Evolutionary conservation across 352 stramenopile species (phyloP).

Genomic region (Globisporangium ultimum): DNA sequence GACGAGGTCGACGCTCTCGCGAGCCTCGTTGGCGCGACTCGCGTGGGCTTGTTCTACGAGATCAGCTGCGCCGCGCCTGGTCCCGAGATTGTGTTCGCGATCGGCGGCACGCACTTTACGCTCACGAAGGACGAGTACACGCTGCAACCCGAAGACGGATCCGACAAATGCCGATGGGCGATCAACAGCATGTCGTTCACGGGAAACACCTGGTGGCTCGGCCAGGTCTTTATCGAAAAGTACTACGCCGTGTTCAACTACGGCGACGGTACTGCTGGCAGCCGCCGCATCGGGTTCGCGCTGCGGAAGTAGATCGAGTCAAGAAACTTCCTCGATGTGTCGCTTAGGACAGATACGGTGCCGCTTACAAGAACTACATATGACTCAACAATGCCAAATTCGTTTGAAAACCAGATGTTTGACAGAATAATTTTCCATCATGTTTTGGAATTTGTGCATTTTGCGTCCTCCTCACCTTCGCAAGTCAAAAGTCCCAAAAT

Average conservation of each 20-base stretch:
- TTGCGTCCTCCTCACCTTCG: not conserved
- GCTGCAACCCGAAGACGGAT: not conserved
- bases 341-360: not conserved
- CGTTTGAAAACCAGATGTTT: too few species aligned
- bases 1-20: constrained; percentile 5
- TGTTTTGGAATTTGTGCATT: too few species aligned
- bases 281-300: constrained; percentile 4
- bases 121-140: constrained; percentile 10
- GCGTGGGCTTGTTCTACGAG: not conserved
- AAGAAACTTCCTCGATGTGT: not conserved
- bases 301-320: not conserved
- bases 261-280: not conserved
- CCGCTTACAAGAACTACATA: not conserved
- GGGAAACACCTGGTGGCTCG: not conserved
- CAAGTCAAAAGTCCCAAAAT: not conserved
- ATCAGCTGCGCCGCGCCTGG: not conserved
- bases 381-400: not conserved
- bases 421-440: too few species aligned
- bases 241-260: constrained; percentile 8
- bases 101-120: not conserved
- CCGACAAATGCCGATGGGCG: not conserved
- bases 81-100: not conserved
- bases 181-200: not conserved
- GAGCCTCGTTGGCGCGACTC: constrained; percentile 1
- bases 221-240: constrained; percentile 5